phyloP scores from a whole-genome alignment of 495 filamentous ascomycete species.

The Melanomma pulvis-pyrius region DNA sequence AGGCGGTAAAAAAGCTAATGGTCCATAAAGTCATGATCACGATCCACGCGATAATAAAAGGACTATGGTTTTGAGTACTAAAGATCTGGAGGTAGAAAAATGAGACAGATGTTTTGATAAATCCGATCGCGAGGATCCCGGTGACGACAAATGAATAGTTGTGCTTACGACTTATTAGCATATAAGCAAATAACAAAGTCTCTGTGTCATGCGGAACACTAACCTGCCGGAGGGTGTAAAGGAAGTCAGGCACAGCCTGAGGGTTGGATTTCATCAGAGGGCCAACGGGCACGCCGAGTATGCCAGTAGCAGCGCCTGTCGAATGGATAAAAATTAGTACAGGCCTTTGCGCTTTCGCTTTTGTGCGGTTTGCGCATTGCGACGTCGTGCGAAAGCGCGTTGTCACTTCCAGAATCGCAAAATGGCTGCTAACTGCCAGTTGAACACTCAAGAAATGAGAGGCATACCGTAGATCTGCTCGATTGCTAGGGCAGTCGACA shows the following conservation, averaged over 20 bases:
- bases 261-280: constrained; percentile 3
- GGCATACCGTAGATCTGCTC: constrained; percentile 2
- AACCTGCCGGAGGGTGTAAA: background rate
- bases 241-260: background rate
- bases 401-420: too few species aligned
- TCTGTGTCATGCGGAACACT: background rate
- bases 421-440: too few species aligned
- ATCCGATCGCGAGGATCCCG: constrained; percentile 3
- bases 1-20: background rate
- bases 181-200: background rate
- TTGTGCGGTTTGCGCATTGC: too few species aligned
- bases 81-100: constrained; percentile 14
- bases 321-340: too few species aligned
- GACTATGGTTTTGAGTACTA: background rate
- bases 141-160: constrained; percentile 8
- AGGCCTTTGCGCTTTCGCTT: too few species aligned
- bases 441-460: background rate
- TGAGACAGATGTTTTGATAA: constrained; percentile 1
- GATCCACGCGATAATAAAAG: background rate
- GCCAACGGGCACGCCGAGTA: background rate
- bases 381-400: too few species aligned
- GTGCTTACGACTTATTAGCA: background rate
- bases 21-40: constrained; percentile 8
- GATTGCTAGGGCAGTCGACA: constrained; percentile 3
- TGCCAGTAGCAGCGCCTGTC: background rate